Evolutionary conservation across 2,329 filamentous ascomycete species (phyloP).

Genomic region (Knoxdaviesia capensis): DNA sequence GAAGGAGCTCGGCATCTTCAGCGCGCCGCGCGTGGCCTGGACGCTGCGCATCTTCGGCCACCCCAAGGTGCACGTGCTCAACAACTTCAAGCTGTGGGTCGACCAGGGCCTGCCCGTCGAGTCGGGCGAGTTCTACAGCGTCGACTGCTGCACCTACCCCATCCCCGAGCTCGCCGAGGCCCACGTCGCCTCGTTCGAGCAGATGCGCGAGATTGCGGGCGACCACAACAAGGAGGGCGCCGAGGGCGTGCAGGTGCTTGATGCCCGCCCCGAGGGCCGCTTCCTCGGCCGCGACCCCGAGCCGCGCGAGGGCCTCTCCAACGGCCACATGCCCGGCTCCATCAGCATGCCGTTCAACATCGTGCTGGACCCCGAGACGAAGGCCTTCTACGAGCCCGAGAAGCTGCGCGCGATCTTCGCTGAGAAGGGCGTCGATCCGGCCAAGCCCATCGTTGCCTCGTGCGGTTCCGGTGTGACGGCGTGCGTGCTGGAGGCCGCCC

Average conservation of each 20-base stretch:
- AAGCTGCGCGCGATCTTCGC: slow-evolving; percentile 60
- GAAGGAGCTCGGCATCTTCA: slow-evolving; percentile 82
- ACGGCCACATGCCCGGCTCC: slow-evolving; percentile 80
- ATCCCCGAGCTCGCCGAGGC: slow-evolving; percentile 38
- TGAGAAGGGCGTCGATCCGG: slow-evolving; percentile 58
- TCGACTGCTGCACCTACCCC: slow-evolving; percentile 44
- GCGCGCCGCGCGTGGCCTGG: slow-evolving; percentile 84
- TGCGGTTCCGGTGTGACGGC: slow-evolving; percentile 94
- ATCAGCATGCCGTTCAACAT: slow-evolving; percentile 64
- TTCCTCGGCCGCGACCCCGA: slow-evolving; percentile 74
- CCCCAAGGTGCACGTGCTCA: slow-evolving; percentile 67
- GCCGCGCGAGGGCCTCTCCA: slow-evolving; percentile 66
- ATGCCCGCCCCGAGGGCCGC: slow-evolving; percentile 62
- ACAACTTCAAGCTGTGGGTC: slow-evolving; percentile 93
- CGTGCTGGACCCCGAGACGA: slow-evolving; percentile 65
- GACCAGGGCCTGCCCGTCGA: slow-evolving; percentile 67
- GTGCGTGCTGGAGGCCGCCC: slow-evolving; percentile 70
- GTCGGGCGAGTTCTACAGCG: slow-evolving; percentile 50
- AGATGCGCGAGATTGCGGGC: slow-evolving; percentile 57
- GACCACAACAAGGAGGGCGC: slow-evolving; percentile 66
- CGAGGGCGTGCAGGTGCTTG: slow-evolving; percentile 71
- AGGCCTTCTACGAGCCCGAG: slow-evolving; percentile 53
- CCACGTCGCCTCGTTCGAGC: slow-evolving; percentile 63
- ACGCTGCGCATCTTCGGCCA: slow-evolving; percentile 84
- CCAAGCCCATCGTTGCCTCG: slow-evolving; percentile 64